phyloP scores from a whole-genome alignment of 192 early-diverging fungal species.

The Phlyctochytrium bullatum region DNA sequence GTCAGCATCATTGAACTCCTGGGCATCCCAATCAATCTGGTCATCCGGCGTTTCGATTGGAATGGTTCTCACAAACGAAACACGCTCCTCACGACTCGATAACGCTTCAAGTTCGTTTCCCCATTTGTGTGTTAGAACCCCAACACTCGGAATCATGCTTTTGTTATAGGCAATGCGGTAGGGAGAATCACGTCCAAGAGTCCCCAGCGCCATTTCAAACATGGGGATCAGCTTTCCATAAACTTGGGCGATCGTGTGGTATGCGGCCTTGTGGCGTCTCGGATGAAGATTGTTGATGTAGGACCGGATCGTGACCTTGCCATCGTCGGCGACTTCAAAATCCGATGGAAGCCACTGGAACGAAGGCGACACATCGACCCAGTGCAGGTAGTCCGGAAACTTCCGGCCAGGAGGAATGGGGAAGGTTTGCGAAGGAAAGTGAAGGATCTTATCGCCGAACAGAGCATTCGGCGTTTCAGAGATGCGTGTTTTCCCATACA shows the following conservation, averaged over 20 bases:
- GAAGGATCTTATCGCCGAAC: background rate
- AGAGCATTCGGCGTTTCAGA: background rate
- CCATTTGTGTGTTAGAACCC: too few species aligned
- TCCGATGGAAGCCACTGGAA: constrained; percentile 70
- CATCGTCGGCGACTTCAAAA: constrained; percentile 50
- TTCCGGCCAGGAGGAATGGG: background rate
- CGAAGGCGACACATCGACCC: constrained; percentile 14
- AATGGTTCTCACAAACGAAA: too few species aligned
- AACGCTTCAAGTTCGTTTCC: too few species aligned
- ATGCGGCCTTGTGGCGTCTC: constrained; percentile 37
- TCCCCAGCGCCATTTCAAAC: constrained; percentile 46
- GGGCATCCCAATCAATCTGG: too few species aligned
- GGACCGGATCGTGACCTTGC: constrained; percentile 42
- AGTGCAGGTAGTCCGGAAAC: background rate
- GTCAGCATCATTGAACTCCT: too few species aligned
- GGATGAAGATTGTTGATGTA: constrained; percentile 81
- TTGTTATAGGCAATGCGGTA: too few species aligned
- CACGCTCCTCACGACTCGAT: too few species aligned
- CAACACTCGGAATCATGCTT: too few species aligned
- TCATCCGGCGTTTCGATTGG: too few species aligned
- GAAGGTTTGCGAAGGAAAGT: too few species aligned
- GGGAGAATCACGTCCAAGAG: background rate
- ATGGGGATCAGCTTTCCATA: constrained; percentile 59
- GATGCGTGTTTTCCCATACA: constrained; percentile 23
- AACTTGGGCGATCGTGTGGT: constrained; percentile 47